Percentiles rank a stretch among this genome's conserved stretches.
These are phyloP conservation scores for Neotropicomus parvogracilis DNA, from an alignment of 1,284 basidiomycete genomes.

Conservation along the genomic window DNA sequence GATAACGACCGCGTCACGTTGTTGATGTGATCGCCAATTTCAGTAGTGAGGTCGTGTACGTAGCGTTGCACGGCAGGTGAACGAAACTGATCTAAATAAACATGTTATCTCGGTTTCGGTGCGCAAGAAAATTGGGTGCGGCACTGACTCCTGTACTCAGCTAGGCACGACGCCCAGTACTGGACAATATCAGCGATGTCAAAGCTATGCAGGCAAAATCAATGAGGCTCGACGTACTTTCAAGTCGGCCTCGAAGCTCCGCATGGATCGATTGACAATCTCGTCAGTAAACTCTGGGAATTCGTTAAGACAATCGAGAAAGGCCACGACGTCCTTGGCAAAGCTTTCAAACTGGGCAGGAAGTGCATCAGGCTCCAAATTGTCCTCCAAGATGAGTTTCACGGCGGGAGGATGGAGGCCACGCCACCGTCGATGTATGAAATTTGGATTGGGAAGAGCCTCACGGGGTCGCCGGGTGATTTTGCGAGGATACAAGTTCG, in stretches of 20 bases:
- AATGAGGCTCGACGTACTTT: conserved; percentile 35
- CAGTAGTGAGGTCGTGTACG: conserved; percentile 49
- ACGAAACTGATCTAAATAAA: conserved; percentile 45
- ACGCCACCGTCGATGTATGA: conserved; percentile 32
- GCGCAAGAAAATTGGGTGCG: neutral
- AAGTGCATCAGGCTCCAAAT: conserved; percentile 33
- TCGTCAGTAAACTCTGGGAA: conserved; percentile 58
- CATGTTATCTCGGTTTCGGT: conserved; percentile 15
- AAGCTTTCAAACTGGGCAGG: conserved; percentile 40
- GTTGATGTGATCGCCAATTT: conserved; percentile 55
- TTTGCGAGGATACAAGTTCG: conserved; percentile 32
- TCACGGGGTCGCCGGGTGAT: conserved; percentile 33
- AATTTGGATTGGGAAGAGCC: conserved; percentile 34
- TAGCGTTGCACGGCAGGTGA: conserved; percentile 53
- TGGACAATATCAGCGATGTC: conserved; percentile 14
- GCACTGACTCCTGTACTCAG: conserved; percentile 34
- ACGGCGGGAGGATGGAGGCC: conserved; percentile 28
- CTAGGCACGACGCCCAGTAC: conserved; percentile 36
- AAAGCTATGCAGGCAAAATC: conserved; percentile 10
- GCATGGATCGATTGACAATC: conserved; percentile 50
- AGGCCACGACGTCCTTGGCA: conserved; percentile 48
- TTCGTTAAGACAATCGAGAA: conserved; percentile 52
- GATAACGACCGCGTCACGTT: conserved; percentile 46
- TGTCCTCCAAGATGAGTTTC: conserved; percentile 30
- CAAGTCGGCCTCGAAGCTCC: conserved; percentile 49